Base-by-base conservation (phyloP, 352 stramenopile species). In the Globisporangium splendens region DNA sequence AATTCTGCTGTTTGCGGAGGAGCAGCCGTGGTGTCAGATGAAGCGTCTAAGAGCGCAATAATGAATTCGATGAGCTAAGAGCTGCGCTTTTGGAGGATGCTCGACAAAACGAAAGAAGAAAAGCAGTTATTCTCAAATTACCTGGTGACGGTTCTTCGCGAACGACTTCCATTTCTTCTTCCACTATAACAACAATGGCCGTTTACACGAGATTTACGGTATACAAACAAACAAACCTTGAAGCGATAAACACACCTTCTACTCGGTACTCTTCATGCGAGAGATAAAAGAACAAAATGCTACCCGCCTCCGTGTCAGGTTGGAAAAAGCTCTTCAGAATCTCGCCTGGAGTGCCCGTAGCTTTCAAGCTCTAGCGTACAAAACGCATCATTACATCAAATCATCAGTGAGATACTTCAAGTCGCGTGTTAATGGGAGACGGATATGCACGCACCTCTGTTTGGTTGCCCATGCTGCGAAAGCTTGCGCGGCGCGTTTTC, bases 261-360 rank as follows among this genome's bases (percentile, higher is more conserved):
- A 93, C 51, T 50, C 88, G 77, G 31, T 82, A 74, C 35, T 88
- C 73, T 55, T 90, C 72, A 48, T 91, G 77, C 3, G 65, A 70
- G 31, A 75, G 72, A 48, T 72, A 89, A 59, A 93, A 93, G 64
- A 95, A 95, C 7, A 92, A 59, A 15, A 93, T 70, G 52, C 70
- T 88, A 2, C 86, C 83, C 28, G 82, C 73, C 11, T 86, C 74
- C 0, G 68, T 75, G 41, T 78, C 67, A 0, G 70, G 49, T 21
- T 72, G 68, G 49, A 92, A 90, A 62, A 95, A 95, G 31, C 57
- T 65, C 35, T 74, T 72, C 2, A 89, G 38, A 3, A 79, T 55
- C 22, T 84, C 70, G 1, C 50, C 56, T 20, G 77, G 72, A 7
- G 68, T 47, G 17, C 59, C 56, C 18, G 53, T 43, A 11, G 61